Conservation (phyloP, 768 basidiomycete species). For the Pholiota conissans region DNA sequence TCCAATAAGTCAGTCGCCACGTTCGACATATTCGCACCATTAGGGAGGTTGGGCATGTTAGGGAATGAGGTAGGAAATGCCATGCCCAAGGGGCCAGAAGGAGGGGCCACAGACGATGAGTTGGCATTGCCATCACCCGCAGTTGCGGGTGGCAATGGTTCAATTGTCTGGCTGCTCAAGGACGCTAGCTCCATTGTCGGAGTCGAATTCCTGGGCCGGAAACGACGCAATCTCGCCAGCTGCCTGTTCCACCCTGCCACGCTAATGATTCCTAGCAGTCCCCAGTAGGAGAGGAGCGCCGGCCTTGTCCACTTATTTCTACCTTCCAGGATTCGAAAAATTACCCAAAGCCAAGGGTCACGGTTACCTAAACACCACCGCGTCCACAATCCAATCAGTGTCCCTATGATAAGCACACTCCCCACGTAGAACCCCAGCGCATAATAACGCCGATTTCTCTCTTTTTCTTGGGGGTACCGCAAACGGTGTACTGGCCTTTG, state of each 20-base stretch:
- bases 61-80: slow-evolving; percentile 48
- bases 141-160: not conserved
- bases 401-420: slow-evolving; percentile 71
- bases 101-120: slow-evolving; percentile 7
- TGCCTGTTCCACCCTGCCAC: slow-evolving; percentile 96
- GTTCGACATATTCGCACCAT: slow-evolving; percentile 42
- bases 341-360: slow-evolving; percentile 86
- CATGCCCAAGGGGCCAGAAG: slow-evolving; percentile 33
- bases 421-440: slow-evolving; percentile 86
- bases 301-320: slow-evolving; percentile 77
- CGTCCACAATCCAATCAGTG: slow-evolving; percentile 91
- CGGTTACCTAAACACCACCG: slow-evolving; percentile 79
- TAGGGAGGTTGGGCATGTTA: slow-evolving; percentile 53
- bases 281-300: slow-evolving; percentile 85
- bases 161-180: not conserved
- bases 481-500: slow-evolving; percentile 82
- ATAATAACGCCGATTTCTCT: slow-evolving; percentile 76
- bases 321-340: slow-evolving; percentile 79
- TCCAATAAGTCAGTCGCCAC: slow-evolving; percentile 72
- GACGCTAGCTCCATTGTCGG: slow-evolving; percentile 6
- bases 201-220: slow-evolving; percentile 47
- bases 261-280: slow-evolving; percentile 70
- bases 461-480: slow-evolving; percentile 81
- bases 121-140: not conserved
- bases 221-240: slow-evolving; percentile 72